A percentile compares a stretch with the other conserved stretches of the same genome.
These are phyloP conservation scores for Blastocladiella emersonii DNA, from an alignment of 371 early-diverging fungal species.

Conservation along the genomic window DNA sequence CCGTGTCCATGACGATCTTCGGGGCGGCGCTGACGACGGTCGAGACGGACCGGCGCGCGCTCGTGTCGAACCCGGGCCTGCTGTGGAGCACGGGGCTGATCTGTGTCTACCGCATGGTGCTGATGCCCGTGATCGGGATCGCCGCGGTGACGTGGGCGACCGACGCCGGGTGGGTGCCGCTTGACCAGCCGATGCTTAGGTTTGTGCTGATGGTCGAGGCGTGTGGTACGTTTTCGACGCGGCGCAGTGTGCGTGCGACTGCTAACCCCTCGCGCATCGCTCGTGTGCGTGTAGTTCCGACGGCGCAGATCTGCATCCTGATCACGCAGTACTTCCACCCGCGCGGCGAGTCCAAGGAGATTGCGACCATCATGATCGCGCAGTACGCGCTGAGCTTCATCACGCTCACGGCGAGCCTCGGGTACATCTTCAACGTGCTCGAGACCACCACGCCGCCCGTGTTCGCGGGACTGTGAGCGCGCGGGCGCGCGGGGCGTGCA, in stretches of 20 bases:
- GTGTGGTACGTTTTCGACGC: background rate
- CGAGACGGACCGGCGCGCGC: background rate
- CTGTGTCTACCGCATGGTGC: slow-evolving; percentile 22
- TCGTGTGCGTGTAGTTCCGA: background rate
- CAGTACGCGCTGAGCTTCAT: background rate
- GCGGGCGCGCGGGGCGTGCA: no score
- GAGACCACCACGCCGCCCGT: background rate
- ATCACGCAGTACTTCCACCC: slow-evolving; percentile 2
- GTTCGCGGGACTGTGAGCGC: no score
- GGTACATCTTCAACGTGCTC: background rate
- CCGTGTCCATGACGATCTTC: slow-evolving; percentile 30
- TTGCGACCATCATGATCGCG: slow-evolving; percentile 1
- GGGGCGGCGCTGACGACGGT: slow-evolving; percentile 34
- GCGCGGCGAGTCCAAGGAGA: slow-evolving; percentile 1
- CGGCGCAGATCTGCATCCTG: slow-evolving; percentile 1
- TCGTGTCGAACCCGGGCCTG: slow-evolving; percentile 20
- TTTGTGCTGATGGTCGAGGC: slow-evolving; percentile 36
- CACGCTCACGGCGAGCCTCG: background rate
- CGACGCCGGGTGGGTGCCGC: background rate
- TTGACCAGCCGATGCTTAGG: slow-evolving; percentile 29
- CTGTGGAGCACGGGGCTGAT: slow-evolving; percentile 17
- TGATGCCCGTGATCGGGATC: slow-evolving; percentile 29
- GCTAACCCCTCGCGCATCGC: no score
- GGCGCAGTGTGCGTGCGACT: no score
- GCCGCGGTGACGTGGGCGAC: slow-evolving; percentile 15